A percentile compares a stretch with the other conserved stretches of the same genome.
These are phyloP conservation scores for Grosmannia penicillata DNA, from an alignment of 2,329 filamentous ascomycete species.

Conservation along the genomic window DNA sequence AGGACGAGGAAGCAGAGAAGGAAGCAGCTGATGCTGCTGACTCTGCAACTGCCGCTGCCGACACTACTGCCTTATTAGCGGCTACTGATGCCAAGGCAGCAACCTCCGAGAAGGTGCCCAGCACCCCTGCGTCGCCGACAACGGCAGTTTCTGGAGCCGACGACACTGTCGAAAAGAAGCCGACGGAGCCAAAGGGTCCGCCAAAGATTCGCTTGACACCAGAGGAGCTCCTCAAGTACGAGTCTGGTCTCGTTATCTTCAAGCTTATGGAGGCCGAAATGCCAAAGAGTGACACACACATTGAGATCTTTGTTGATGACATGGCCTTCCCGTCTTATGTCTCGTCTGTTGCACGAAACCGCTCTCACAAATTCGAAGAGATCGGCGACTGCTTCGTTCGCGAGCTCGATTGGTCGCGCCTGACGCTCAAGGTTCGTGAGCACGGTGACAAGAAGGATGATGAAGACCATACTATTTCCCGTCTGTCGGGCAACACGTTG, in stretches of 20 bases:
- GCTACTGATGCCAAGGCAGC: slow-evolving; percentile 9
- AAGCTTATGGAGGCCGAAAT: slow-evolving; percentile 84
- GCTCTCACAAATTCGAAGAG: slow-evolving; percentile 66
- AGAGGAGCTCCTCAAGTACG: slow-evolving; percentile 71
- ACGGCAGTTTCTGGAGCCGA: background rate
- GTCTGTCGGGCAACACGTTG: slow-evolving; percentile 70
- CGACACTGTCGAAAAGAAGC: slow-evolving; percentile 20
- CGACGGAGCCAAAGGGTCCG: slow-evolving; percentile 24
- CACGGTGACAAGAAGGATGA: slow-evolving; percentile 60
- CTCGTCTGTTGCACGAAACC: slow-evolving; percentile 60
- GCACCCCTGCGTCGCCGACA: slow-evolving; percentile 18
- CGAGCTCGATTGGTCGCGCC: slow-evolving; percentile 88
- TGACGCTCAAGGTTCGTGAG: slow-evolving; percentile 76
- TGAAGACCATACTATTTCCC: slow-evolving; percentile 58
- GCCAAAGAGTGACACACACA: slow-evolving; percentile 55
- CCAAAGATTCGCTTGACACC: slow-evolving; percentile 67
- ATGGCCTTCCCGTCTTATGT: slow-evolving; percentile 82
- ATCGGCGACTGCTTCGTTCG: slow-evolving; percentile 92
- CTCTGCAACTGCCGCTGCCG: slow-evolving; percentile 15
- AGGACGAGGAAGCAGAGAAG: slow-evolving; percentile 31
- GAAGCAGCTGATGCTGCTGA: slow-evolving; percentile 20
- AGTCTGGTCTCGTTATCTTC: slow-evolving; percentile 88
- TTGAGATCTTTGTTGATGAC: slow-evolving; percentile 89
- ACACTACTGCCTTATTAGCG: slow-evolving; percentile 12
- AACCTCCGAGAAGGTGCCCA: slow-evolving; percentile 23